These are phyloP conservation scores for Chalciporus chontae DNA, from an alignment of 768 basidiomycete species.

Conservation along the genomic window DNA sequence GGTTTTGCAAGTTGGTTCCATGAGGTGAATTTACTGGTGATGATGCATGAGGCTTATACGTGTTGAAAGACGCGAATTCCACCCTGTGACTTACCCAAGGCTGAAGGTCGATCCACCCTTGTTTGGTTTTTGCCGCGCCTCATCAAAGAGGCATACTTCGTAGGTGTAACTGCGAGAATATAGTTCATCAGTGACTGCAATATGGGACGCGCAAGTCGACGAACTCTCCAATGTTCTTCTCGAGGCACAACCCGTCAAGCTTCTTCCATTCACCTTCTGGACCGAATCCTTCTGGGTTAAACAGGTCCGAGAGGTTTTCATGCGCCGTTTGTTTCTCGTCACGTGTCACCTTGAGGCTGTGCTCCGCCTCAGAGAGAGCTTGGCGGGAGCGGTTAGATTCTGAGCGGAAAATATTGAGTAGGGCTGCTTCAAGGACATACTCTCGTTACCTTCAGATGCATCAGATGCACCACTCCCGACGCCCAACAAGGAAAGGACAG, in stretches of 20 bases:
- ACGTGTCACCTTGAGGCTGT: constrained; percentile 47
- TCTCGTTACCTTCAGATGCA: constrained; percentile 38
- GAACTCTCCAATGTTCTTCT: constrained; percentile 85
- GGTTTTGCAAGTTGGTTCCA: constrained; percentile 67
- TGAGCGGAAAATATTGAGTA: constrained; percentile 13
- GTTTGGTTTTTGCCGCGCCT: constrained; percentile 85
- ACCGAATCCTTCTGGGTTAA: constrained; percentile 65
- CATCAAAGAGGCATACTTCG: constrained; percentile 87
- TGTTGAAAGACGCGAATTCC: background rate
- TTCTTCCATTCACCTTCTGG: constrained; percentile 94
- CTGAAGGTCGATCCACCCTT: constrained; percentile 70
- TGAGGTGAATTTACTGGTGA: constrained; percentile 61
- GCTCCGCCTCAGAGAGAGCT: constrained; percentile 60
- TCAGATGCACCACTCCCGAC: constrained; percentile 42
- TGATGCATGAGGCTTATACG: constrained; percentile 3
- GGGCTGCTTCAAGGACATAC: background rate
- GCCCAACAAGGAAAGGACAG: constrained; percentile 64
- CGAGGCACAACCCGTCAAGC: constrained; percentile 76
- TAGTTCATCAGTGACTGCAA: constrained; percentile 5
- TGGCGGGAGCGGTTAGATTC: constrained; percentile 64
- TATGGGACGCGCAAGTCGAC: constrained; percentile 34
- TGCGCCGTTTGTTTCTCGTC: constrained; percentile 53
- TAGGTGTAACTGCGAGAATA: constrained; percentile 73
- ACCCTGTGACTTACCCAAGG: constrained; percentile 66
- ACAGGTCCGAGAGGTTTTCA: constrained; percentile 62